These are phyloP conservation scores for Amphibolis antarctica DNA, from an alignment of 106 monocot species.

Conservation along the genomic window DNA sequence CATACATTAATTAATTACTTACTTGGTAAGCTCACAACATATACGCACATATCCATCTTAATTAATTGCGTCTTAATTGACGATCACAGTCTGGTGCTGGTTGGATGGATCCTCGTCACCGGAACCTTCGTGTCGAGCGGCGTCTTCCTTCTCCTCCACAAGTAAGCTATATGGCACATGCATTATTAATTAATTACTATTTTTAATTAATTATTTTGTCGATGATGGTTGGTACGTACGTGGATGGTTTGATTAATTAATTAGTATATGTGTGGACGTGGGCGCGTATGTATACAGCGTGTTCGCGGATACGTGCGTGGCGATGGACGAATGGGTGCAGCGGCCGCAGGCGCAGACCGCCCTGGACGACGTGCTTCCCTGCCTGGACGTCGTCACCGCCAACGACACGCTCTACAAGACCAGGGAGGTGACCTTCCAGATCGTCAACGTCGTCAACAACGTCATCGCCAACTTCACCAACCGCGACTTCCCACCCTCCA, in stretches of 20 bases:
- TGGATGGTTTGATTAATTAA: too few relatives aligned
- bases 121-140: slow-evolving; percentile 62
- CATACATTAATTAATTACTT: neutral
- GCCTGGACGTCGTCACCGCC: slow-evolving; percentile 51
- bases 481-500: slow-evolving; percentile 30
- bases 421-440: slow-evolving; percentile 45
- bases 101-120: slow-evolving; percentile 83
- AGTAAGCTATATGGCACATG: slow-evolving; percentile 24
- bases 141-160: slow-evolving; percentile 69
- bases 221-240: too few relatives aligned
- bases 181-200: neutral
- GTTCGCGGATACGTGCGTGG: slow-evolving; percentile 54
- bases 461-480: slow-evolving; percentile 55
- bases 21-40: neutral
- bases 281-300: too few relatives aligned
- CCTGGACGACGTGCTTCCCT: slow-evolving; percentile 72
- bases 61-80: too few relatives aligned
- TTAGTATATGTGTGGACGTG: too few relatives aligned
- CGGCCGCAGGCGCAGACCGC: slow-evolving; percentile 57
- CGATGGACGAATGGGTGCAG: slow-evolving; percentile 87
- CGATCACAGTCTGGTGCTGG: slow-evolving; percentile 67
- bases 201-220: too few relatives aligned
- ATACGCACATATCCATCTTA: too few relatives aligned
- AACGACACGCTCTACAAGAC: slow-evolving; percentile 45
- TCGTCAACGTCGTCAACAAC: slow-evolving; percentile 48